These are phyloP conservation scores for Phytomonas francai DNA, from an alignment of 208 protist genomes.

Conservation along the genomic window DNA sequence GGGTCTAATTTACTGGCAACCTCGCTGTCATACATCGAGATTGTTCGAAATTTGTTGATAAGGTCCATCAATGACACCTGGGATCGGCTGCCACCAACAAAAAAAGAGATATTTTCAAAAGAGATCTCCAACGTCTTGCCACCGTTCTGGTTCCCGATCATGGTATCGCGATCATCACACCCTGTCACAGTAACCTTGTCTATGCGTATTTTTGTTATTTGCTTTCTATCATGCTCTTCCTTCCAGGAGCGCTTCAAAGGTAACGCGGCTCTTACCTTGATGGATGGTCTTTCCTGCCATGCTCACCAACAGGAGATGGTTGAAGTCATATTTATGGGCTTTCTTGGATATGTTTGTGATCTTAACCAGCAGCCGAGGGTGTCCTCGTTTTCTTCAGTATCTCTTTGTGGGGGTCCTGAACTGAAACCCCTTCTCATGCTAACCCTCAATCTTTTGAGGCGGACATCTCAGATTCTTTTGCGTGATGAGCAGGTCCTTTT, in stretches of 20 bases:
- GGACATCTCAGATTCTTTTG: background rate
- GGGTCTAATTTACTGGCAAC: conserved; percentile 30
- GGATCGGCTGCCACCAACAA: conserved; percentile 14
- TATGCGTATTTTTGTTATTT: conserved; percentile 47
- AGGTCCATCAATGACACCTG: conserved; percentile 33
- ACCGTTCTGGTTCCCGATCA: conserved; percentile 43
- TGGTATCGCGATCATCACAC: conserved; percentile 31
- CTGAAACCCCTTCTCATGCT: background rate
- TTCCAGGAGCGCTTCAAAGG: conserved; percentile 28
- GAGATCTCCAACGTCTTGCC: conserved; percentile 27
- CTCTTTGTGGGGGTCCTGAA: background rate
- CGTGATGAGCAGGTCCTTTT: background rate
- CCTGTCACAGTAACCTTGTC: conserved; percentile 41
- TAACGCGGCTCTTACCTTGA: conserved; percentile 19
- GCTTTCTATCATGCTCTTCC: conserved; percentile 22
- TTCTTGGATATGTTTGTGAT: conserved; percentile 21
- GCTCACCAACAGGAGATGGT: conserved; percentile 50
- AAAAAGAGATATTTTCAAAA: conserved; percentile 12
- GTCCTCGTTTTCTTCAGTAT: background rate
- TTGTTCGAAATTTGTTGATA: conserved; percentile 50
- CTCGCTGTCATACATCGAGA: conserved; percentile 24
- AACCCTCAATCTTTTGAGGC: background rate
- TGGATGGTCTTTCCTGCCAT: conserved; percentile 24
- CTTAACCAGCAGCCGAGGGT: background rate
- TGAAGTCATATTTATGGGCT: conserved; percentile 32